A percentile compares a stretch with the other conserved stretches of the same genome.
These are phyloP conservation scores for Colletotrichum aenigma DNA, from an alignment of 2,329 filamentous ascomycete genomes.

Conservation along the genomic window DNA sequence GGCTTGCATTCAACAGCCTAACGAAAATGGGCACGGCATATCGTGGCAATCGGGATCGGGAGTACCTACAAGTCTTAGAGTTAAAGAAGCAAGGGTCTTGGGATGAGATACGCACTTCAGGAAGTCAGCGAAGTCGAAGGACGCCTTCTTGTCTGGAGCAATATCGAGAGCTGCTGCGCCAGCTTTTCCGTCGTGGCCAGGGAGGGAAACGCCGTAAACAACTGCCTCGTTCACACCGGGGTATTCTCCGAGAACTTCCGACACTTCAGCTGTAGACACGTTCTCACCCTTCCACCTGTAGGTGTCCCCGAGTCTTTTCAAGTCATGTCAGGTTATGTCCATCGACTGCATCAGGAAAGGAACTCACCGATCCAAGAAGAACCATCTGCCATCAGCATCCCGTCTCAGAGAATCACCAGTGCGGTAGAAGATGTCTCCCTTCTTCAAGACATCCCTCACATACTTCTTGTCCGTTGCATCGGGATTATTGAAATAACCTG, in stretches of 20 bases:
- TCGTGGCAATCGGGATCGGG: conserved; percentile 64
- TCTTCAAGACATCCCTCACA: conserved; percentile 65
- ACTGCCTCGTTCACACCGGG: conserved; percentile 68
- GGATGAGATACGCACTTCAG: conserved; percentile 45
- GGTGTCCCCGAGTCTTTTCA: conserved; percentile 66
- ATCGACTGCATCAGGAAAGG: neutral
- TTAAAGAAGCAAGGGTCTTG: neutral
- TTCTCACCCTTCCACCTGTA: conserved; percentile 79
- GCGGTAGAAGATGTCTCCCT: conserved; percentile 72
- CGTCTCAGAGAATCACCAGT: conserved; percentile 70
- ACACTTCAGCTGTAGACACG: conserved; percentile 70
- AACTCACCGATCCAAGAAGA: conserved; percentile 61
- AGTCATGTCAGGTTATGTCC: neutral
- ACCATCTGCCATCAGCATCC: conserved; percentile 68
- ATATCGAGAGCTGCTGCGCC: conserved; percentile 68
- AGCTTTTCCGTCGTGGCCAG: conserved; percentile 70
- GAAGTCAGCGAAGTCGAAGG: conserved; percentile 65
- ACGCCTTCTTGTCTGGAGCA: conserved; percentile 46
- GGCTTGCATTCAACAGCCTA: conserved; percentile 62
- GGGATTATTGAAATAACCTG: conserved; percentile 73
- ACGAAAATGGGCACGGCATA: conserved; percentile 81
- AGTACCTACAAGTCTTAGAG: conserved; percentile 42
- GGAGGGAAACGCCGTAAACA: conserved; percentile 71
- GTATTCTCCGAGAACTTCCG: conserved; percentile 64
- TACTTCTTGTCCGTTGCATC: conserved; percentile 72